Conservation (phyloP, 1,139 yeast genomes). For the Kodamaea sp. region DNA sequence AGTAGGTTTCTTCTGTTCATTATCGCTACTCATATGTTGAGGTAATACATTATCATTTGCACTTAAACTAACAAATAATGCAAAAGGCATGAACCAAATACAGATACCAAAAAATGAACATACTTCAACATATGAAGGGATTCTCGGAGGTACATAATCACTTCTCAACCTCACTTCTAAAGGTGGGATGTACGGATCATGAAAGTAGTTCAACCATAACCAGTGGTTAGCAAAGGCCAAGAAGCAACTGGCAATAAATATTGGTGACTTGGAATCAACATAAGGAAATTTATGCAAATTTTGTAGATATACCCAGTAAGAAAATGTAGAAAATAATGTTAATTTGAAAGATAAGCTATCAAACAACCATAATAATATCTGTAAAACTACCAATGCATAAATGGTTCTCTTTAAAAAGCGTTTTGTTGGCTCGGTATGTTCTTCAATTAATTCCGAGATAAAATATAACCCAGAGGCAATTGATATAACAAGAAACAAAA, state of each 20-base stretch:
- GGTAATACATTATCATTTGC: slow-evolving; percentile 92
- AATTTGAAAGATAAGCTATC: slow-evolving; percentile 78
- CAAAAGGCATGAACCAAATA: slow-evolving; percentile 92
- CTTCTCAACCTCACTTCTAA: slow-evolving; percentile 54
- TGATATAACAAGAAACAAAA: slow-evolving; percentile 55
- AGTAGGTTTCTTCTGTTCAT: slow-evolving; percentile 29
- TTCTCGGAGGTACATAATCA: slow-evolving; percentile 59
- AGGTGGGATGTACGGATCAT: slow-evolving; percentile 59
- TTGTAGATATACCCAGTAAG: slow-evolving; percentile 71
- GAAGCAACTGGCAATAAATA: slow-evolving; percentile 66
- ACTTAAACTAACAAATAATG: slow-evolving; percentile 84
- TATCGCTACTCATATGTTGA: slow-evolving; percentile 37
- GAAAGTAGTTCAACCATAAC: slow-evolving; percentile 86
- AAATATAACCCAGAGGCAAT: slow-evolving; percentile 88
- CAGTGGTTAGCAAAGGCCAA: slow-evolving; percentile 79
- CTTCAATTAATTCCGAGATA: slow-evolving; percentile 89
- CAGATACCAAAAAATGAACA: slow-evolving; percentile 92
- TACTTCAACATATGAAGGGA: slow-evolving; percentile 82
- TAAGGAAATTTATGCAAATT: slow-evolving; percentile 81
- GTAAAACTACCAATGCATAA: slow-evolving; percentile 51
- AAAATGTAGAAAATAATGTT: slow-evolving; percentile 59
- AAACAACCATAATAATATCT: slow-evolving; percentile 55
- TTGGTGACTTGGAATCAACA: slow-evolving; percentile 68
- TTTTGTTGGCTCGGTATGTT: slow-evolving; percentile 82
- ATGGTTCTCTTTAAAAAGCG: slow-evolving; percentile 62